Percentiles rank a stretch among this genome's conserved stretches.
phyloP scores from a whole-genome alignment of 164 flowering plant genomes.

The Berberis vulgaris region DNA sequence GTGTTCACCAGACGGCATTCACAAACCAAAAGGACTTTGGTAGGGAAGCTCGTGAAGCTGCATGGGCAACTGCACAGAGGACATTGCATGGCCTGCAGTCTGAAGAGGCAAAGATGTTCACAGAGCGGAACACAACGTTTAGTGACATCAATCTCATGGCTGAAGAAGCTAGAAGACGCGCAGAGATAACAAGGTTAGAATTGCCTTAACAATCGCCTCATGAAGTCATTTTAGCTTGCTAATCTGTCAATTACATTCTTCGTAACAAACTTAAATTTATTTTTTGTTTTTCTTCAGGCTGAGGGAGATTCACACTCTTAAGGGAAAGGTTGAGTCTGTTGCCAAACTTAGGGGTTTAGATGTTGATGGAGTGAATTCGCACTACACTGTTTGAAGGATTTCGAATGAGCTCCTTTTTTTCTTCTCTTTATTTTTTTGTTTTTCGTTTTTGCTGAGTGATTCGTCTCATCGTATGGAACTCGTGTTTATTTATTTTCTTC shows the following conservation, averaged over 20 bases:
- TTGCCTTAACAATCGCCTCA: too few relatives aligned
- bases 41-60: constrained; percentile 60
- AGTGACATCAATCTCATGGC: constrained; percentile 58
- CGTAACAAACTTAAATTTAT: neutral
- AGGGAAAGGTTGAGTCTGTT: constrained; percentile 3
- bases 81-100: constrained; percentile 58
- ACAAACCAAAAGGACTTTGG: constrained; percentile 60
- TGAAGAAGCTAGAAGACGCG: constrained; percentile 72
- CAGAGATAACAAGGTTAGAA: constrained; percentile 69
- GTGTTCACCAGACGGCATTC: constrained; percentile 49
- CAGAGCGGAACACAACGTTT: constrained; percentile 25
- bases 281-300: neutral
- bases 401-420: neutral
- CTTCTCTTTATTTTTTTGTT: neutral
- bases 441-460: neutral
- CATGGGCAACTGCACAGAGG: constrained; percentile 65
- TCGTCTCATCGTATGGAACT: too few relatives aligned
- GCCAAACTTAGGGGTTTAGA: constrained; percentile 4
- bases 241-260: too few relatives aligned
- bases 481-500: neutral
- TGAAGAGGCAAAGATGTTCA: constrained; percentile 23
- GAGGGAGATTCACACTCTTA: constrained; percentile 7
- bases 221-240: too few relatives aligned
- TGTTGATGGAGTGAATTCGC: neutral
- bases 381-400: constrained; percentile 2